Evolutionary conservation across 1,284 basidiomycete species (phyloP).

Genomic region (Irpex sp.): DNA sequence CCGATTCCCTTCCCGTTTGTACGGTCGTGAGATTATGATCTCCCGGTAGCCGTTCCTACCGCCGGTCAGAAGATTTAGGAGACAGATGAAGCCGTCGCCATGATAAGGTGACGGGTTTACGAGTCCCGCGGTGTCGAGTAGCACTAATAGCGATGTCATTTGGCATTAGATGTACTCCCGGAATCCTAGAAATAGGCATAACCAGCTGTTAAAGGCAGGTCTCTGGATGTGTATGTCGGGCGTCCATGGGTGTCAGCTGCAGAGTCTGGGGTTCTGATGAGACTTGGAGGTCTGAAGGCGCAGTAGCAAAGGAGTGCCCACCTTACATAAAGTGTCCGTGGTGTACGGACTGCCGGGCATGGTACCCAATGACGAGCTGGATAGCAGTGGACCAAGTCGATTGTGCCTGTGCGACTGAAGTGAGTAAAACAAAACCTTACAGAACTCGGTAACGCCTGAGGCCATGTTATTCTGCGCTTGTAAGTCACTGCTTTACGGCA

Average conservation of each 20-base stretch:
- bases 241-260: not conserved
- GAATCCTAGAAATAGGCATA: not conserved
- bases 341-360: not conserved
- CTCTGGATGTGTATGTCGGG: no score
- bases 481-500: no score
- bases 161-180: not conserved
- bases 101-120: not conserved
- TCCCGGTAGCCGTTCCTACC: not conserved
- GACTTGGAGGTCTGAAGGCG: not conserved
- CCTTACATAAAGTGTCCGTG: not conserved
- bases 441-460: not conserved
- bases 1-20: not conserved
- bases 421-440: not conserved
- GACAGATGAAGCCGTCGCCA: not conserved
- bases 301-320: not conserved
- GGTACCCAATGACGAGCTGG: not conserved
- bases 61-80: not conserved
- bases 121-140: not conserved
- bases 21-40: not conserved
- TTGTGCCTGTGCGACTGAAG: not conserved
- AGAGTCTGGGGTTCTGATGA: not conserved
- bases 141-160: not conserved
- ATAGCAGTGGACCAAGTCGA: not conserved
- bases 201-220: no score
- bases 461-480: no score